Conservation (phyloP, 257 asterid genomes). For the Nicotiana paniculata region DNA sequence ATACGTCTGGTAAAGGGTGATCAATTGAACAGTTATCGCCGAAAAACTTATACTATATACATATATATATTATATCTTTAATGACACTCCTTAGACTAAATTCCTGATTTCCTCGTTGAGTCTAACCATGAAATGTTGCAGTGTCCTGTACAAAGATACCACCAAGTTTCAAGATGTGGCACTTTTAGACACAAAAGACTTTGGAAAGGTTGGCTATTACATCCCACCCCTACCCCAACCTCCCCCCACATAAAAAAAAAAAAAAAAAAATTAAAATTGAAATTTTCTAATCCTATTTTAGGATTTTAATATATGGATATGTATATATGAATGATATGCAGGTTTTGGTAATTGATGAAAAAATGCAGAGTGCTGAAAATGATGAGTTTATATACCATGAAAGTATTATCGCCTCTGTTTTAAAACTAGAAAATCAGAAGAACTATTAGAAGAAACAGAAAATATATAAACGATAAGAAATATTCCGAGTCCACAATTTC, state of each 20-base stretch:
- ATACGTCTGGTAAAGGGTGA: too few relatives aligned
- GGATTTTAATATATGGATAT: background rate
- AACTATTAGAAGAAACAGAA: too few relatives aligned
- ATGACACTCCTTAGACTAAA: too few relatives aligned
- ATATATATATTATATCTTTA: too few relatives aligned
- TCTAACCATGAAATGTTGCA: background rate
- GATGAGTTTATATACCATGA: slow-evolving; percentile 95
- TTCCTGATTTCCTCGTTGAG: too few relatives aligned
- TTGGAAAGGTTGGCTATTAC: slow-evolving; percentile 55
- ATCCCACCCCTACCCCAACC: background rate
- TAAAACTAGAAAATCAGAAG: too few relatives aligned
- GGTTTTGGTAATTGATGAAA: slow-evolving; percentile 92
- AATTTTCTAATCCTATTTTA: background rate
- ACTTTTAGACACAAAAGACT: slow-evolving; percentile 76
- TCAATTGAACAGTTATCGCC: too few relatives aligned
- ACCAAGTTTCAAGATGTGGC: slow-evolving; percentile 78
- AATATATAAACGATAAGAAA: too few relatives aligned
- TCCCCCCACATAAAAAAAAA: too few relatives aligned
- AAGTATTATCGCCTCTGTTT: background rate
- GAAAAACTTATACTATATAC: too few relatives aligned
- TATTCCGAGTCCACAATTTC: too few relatives aligned
- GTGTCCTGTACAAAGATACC: background rate
- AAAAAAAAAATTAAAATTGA: background rate
- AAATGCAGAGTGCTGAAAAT: slow-evolving; percentile 97
- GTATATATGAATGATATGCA: slow-evolving; percentile 17